Evolutionary conservation across 2,329 filamentous ascomycete species (phyloP).

Genomic region (Bipolaris cookei): DNA sequence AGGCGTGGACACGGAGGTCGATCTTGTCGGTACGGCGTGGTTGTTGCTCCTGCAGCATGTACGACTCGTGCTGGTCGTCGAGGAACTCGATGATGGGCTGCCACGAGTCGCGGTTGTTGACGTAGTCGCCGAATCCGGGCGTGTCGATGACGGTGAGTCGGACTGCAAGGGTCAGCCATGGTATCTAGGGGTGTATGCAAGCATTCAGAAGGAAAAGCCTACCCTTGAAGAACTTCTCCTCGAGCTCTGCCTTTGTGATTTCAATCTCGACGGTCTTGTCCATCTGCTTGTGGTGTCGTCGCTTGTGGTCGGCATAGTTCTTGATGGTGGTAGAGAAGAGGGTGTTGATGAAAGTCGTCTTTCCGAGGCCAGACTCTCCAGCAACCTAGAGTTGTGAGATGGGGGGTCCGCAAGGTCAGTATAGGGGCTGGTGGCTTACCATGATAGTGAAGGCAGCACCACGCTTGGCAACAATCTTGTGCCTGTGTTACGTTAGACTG

Average conservation of each 20-base stretch:
- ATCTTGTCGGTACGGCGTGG: conserved; percentile 98
- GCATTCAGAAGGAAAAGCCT: conserved; percentile 6
- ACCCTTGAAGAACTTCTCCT: conserved; percentile 99
- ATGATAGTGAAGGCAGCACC: conserved; percentile 99
- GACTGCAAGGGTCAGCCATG: conserved; percentile 63
- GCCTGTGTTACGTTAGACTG: conserved; percentile 55
- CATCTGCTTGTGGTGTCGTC: conserved; percentile 98
- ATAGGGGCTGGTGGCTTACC: conserved; percentile 62
- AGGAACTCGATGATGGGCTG: conserved; percentile 99
- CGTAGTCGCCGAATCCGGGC: conserved; percentile 98
- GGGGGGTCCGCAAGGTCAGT: not conserved
- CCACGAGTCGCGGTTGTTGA: conserved; percentile 99
- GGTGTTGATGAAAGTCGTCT: conserved; percentile 99
- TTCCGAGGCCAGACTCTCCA: conserved; percentile 96
- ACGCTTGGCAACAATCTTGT: conserved; percentile 79
- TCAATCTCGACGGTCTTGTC: conserved; percentile 99
- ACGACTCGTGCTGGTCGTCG: conserved; percentile 99
- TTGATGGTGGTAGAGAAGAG: conserved; percentile 99
- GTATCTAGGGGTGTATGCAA: not conserved
- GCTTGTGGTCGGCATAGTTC: conserved; percentile 99
- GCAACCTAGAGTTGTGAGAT: conserved; percentile 71
- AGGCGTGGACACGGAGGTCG: conserved; percentile 96
- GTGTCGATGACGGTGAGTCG: conserved; percentile 99
- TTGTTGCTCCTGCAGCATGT: conserved; percentile 99
- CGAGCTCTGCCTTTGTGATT: conserved; percentile 98